Conservation (phyloP, 495 filamentous ascomycete genomes). For the Choiromyces venosus region DNA sequence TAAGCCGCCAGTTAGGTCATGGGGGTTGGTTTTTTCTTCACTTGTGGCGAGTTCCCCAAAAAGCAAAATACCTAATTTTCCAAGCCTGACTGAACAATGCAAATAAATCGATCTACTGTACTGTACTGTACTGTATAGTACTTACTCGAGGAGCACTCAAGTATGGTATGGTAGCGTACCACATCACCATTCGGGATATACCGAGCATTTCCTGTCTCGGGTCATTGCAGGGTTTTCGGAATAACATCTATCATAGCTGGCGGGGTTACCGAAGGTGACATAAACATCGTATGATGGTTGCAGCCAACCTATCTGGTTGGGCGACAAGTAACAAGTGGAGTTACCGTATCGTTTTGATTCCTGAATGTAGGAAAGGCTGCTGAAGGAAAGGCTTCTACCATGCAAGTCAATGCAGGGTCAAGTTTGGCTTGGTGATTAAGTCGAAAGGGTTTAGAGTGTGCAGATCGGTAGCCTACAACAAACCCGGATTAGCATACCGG, state of each 20-base stretch:
- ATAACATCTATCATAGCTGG: neutral
- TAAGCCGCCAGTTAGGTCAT: neutral
- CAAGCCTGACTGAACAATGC: neutral
- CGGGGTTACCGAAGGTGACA: neutral
- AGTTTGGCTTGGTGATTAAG: neutral
- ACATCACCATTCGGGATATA: neutral
- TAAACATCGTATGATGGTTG: slow-evolving; percentile 2
- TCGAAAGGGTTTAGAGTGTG: neutral
- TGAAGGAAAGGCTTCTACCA: neutral
- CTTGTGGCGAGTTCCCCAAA: neutral
- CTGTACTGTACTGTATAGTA: neutral
- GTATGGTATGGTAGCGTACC: neutral
- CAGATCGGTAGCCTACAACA: neutral
- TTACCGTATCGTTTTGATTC: neutral
- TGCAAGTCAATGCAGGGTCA: neutral
- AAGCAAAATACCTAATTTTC: neutral
- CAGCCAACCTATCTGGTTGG: neutral
- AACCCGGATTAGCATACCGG: neutral
- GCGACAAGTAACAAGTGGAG: neutral
- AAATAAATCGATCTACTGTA: no score
- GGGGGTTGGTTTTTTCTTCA: neutral
- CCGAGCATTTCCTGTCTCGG: neutral
- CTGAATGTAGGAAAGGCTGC: neutral
- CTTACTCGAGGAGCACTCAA: no score
- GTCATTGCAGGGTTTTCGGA: neutral